phyloP scores from a whole-genome alignment of 805 yeast genomes.

The Yarrowia sp. region DNA sequence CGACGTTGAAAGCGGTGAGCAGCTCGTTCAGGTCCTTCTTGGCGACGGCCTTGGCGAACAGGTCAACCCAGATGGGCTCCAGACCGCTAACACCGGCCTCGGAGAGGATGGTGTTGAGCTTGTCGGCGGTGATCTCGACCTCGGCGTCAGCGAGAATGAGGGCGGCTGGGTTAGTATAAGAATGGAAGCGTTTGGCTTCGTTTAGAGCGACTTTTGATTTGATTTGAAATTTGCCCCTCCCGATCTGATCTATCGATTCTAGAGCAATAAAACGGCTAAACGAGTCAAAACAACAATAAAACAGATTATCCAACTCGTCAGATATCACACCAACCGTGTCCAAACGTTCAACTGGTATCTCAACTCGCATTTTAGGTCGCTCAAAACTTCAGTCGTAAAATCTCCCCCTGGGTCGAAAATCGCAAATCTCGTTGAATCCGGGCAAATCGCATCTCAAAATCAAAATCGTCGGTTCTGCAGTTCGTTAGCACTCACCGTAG shows the following conservation, averaged over 20 bases:
- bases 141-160: slow-evolving; percentile 97
- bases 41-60: slow-evolving; percentile 85
- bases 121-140: slow-evolving; percentile 88
- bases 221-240: neutral
- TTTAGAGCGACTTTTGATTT: neutral
- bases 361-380: neutral
- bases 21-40: slow-evolving; percentile 85
- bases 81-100: slow-evolving; percentile 82
- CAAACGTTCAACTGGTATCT: too few species aligned
- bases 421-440: neutral
- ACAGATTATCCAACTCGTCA: too few species aligned
- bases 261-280: neutral
- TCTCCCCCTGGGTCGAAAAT: neutral
- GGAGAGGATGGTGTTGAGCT: slow-evolving; percentile 74
- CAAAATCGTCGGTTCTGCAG: slow-evolving; percentile 21
- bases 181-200: too few species aligned
- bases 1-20: slow-evolving; percentile 69
- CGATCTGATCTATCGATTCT: too few species aligned
- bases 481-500: slow-evolving; percentile 55
- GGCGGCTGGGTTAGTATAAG: slow-evolving; percentile 64
- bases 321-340: too few species aligned
- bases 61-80: slow-evolving; percentile 84
- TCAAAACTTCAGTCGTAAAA: neutral
- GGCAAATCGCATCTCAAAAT: slow-evolving; percentile 29
- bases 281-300: too few species aligned